phyloP scores from a whole-genome alignment of 1,284 basidiomycete genomes.

The Cutaneotrichosporon cutaneum region DNA sequence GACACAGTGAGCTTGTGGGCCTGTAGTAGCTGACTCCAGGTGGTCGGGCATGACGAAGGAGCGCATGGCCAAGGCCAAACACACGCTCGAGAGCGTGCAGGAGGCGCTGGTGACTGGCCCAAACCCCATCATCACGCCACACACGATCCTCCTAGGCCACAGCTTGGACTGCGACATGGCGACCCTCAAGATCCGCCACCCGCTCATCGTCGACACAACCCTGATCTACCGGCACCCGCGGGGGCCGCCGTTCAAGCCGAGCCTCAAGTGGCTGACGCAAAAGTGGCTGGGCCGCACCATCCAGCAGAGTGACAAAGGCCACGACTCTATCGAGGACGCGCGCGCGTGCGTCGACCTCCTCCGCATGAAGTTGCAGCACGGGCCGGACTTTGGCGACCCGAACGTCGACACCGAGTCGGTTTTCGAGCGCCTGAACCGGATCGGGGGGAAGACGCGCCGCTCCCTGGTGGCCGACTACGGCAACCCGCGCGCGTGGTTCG shows the following conservation, averaged over 20 bases:
- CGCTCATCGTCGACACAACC: slow-evolving; percentile 83
- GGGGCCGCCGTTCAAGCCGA: slow-evolving; percentile 84
- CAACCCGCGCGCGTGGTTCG: slow-evolving; percentile 75
- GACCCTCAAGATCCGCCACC: slow-evolving; percentile 77
- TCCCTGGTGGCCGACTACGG: slow-evolving; percentile 80
- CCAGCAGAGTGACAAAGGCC: slow-evolving; percentile 70
- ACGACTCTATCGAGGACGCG: slow-evolving; percentile 90
- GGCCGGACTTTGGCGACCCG: slow-evolving; percentile 77
- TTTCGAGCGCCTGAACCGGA: slow-evolving; percentile 74
- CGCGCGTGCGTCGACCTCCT: slow-evolving; percentile 78
- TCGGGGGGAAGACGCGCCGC: slow-evolving; percentile 53
- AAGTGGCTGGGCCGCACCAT: slow-evolving; percentile 86
- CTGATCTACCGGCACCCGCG: slow-evolving; percentile 83
- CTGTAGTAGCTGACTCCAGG: slow-evolving; percentile 54
- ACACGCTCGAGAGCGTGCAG: slow-evolving; percentile 74
- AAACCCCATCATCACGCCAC: slow-evolving; percentile 58
- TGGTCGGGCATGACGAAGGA: slow-evolving; percentile 87
- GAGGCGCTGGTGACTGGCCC: slow-evolving; percentile 61
- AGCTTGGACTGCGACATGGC: slow-evolving; percentile 87
- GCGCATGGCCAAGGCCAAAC: slow-evolving; percentile 65
- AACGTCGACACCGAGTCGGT: slow-evolving; percentile 76
- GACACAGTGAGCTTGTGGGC: slow-evolving; percentile 61
- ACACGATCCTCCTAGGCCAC: slow-evolving; percentile 86
- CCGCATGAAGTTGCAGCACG: slow-evolving; percentile 72
- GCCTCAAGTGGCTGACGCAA: slow-evolving; percentile 85